Base-by-base conservation (phyloP, 805 yeast species). In the Torulaspora indica region DNA sequence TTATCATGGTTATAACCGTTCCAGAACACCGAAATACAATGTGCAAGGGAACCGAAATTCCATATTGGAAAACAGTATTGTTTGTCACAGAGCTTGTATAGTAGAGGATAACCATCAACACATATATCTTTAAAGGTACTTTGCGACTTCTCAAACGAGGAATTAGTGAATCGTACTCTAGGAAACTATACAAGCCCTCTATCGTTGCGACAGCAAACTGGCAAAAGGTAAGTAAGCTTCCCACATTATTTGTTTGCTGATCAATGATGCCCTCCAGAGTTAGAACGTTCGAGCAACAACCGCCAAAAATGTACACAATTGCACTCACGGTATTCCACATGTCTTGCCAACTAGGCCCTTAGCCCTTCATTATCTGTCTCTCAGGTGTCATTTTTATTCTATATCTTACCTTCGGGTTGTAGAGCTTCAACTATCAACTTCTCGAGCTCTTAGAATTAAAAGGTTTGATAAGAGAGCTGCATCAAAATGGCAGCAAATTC, bases 251-350 rank as follows among this genome's bases (percentile, higher is more conserved):
- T 18, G 66, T 55, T 10, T 38, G 43, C 22, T 42, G 43, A 15
- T 39, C 57, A 1, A 82, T 61, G 13, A 83, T 64, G 20, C 69
- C 59, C 58, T 85, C 93, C 40, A 84, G 63, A 1, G 84, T 71
- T 46, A 76, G 67, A 23, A 81, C 89, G 59, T 82, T 85, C 25
- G 79, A 66, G 58, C 93, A 85, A 59, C 93, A 84, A 3, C 90
- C 88, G 0, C 85, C 84, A 55, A 82, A 79, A 9, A 82, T 76
- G 25, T 76, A 65, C 5, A 37, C 33, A 8, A 55, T 43, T 5
- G 65, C 42, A 22, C 60, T 52, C 22, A 51, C 32, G 8, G 51
- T 32, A 49, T 55, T 35, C 32, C 27, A 33, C 42, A 40, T 40
- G 9, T 14, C 30, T 25, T 10, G 9, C 3, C 5, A 23, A 22